Percentiles rank a stretch among this genome's conserved stretches.
Evolutionary conservation across 495 filamentous ascomycete species (phyloP).

Genomic region (Zalerion maritima): DNA sequence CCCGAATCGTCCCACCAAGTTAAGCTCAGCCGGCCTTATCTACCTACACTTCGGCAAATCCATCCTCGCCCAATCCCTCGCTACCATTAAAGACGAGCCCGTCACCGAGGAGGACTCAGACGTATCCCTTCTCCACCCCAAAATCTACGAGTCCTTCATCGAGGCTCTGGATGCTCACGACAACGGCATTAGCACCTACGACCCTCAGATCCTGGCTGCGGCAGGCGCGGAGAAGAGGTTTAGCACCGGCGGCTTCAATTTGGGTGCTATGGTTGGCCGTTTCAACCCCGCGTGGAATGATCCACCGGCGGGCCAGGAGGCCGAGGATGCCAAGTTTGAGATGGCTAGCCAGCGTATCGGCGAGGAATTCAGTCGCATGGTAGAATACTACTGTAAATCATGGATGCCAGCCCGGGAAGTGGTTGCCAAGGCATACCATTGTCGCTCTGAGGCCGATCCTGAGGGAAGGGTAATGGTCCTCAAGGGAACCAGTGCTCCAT

Average conservation of each 20-base stretch:
- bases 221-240: constrained; percentile 67
- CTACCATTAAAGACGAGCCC: constrained; percentile 5
- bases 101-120: constrained; percentile 46
- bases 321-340: constrained; percentile 69
- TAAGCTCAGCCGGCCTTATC: constrained; percentile 83
- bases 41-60: constrained; percentile 86
- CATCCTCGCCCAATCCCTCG: constrained; percentile 59
- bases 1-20: constrained; percentile 65
- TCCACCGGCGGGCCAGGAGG: constrained; percentile 46
- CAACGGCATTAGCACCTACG: constrained; percentile 80
- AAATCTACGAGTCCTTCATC: constrained; percentile 86
- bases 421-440: constrained; percentile 54
- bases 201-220: constrained; percentile 42
- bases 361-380: constrained; percentile 63
- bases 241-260: constrained; percentile 61
- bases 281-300: constrained; percentile 65
- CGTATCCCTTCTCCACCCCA: constrained; percentile 62
- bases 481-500: constrained; percentile 59
- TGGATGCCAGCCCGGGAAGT: constrained; percentile 82
- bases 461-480: constrained; percentile 71
- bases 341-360: constrained; percentile 69
- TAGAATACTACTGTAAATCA: constrained; percentile 52
- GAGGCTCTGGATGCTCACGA: constrained; percentile 96
- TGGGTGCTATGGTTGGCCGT: constrained; percentile 70
- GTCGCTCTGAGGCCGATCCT: constrained; percentile 49